Conservation (phyloP, 1,284 basidiomycete species). For the Malassezia vespertilionis region DNA sequence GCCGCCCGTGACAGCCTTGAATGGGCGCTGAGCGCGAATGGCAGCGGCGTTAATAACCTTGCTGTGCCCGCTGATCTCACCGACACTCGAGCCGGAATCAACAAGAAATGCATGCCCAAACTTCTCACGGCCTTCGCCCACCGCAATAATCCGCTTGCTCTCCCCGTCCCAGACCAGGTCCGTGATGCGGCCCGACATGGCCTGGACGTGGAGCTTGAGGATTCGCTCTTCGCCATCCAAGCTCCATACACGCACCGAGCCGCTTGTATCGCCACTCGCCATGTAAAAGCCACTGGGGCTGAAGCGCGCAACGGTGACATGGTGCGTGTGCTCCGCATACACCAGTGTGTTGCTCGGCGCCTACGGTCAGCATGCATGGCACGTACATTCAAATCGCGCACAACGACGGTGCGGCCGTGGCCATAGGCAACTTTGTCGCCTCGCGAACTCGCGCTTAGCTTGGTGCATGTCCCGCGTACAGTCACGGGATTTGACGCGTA, state of each 20-base stretch:
- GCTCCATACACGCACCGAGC: conserved; percentile 73
- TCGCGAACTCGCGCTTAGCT: conserved; percentile 60
- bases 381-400: conserved; percentile 16
- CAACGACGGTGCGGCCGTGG: conserved; percentile 65
- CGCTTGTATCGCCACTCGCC: conserved; percentile 55
- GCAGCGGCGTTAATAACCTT: conserved; percentile 88
- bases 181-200: conserved; percentile 71
- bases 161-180: conserved; percentile 95
- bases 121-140: conserved; percentile 88
- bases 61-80: conserved; percentile 85
- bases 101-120: conserved; percentile 48
- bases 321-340: conserved; percentile 71
- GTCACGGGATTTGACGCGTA: conserved; percentile 36
- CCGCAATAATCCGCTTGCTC: conserved; percentile 77
- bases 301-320: conserved; percentile 76
- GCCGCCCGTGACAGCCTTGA: conserved; percentile 56
- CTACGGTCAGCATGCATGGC: conserved; percentile 48
- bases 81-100: conserved; percentile 66
- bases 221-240: conserved; percentile 73
- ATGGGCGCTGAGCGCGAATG: conserved; percentile 80
- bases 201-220: conserved; percentile 61
- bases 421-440: conserved; percentile 69
- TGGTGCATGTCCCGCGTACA: conserved; percentile 61
- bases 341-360: conserved; percentile 43
- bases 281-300: conserved; percentile 91